Evolutionary conservation across 2,329 filamentous ascomycete genomes (phyloP).

Genomic region (Neonectria punicea): DNA sequence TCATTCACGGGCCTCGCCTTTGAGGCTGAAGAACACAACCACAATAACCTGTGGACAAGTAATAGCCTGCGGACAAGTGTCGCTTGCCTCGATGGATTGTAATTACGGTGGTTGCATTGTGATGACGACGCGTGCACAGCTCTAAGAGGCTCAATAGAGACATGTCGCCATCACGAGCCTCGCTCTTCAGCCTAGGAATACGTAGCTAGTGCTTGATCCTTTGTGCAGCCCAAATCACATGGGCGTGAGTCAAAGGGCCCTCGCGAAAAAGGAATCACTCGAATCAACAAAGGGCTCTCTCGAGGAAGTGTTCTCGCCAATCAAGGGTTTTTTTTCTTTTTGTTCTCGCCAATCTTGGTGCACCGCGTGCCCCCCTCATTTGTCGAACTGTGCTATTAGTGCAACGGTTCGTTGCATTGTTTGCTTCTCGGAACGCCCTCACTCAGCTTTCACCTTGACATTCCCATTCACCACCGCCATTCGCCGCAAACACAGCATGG

Average conservation of each 20-base stretch:
- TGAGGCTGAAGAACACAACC: neutral
- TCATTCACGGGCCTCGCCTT: neutral
- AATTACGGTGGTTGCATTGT: neutral
- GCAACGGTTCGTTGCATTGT: neutral
- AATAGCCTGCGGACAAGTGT: neutral
- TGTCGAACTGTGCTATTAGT: neutral
- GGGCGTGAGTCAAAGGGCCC: neutral
- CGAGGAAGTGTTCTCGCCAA: no score
- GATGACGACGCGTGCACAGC: neutral
- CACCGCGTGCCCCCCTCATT: neutral
- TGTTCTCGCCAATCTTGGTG: neutral
- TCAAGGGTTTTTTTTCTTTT: neutral
- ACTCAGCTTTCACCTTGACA: neutral
- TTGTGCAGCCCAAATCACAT: neutral
- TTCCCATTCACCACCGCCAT: neutral
- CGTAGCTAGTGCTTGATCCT: neutral
- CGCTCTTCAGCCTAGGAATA: neutral
- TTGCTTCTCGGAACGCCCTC: neutral
- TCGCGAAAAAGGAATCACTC: neutral
- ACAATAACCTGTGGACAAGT: neutral
- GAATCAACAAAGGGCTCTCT: neutral
- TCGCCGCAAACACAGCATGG: neutral
- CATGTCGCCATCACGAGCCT: neutral
- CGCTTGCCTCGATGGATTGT: neutral
- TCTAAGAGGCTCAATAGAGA: neutral